These are phyloP conservation scores for Penicillium mononematosum DNA, from an alignment of 495 filamentous ascomycete genomes.

Conservation along the genomic window DNA sequence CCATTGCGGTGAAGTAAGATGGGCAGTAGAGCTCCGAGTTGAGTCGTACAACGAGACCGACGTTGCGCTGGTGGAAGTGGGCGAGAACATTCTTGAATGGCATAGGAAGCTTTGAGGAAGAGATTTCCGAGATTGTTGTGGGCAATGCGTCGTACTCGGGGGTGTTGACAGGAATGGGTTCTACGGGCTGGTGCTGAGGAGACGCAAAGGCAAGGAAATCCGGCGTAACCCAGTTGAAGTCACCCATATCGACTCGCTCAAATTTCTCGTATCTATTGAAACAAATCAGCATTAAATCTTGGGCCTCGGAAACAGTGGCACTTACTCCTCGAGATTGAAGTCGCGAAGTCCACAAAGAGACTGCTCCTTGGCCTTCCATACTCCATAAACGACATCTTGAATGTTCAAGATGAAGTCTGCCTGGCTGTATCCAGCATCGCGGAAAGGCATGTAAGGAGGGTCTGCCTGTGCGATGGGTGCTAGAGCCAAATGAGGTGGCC, in stretches of 20 bases:
- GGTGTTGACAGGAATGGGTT: slow-evolving; percentile 65
- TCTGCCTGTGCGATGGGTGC: slow-evolving; percentile 95
- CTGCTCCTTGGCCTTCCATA: slow-evolving; percentile 98
- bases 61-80: slow-evolving; percentile 81
- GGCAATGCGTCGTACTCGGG: slow-evolving; percentile 72
- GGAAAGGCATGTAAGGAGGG: slow-evolving; percentile 96
- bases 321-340: slow-evolving; percentile 90
- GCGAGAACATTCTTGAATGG: slow-evolving; percentile 93
- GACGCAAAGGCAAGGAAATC: slow-evolving; percentile 96
- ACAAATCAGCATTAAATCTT: slow-evolving; percentile 21
- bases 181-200: slow-evolving; percentile 75
- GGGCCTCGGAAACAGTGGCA: slow-evolving; percentile 5
- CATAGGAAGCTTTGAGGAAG: slow-evolving; percentile 60
- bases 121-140: slow-evolving; percentile 63
- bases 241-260: slow-evolving; percentile 94
- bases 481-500: slow-evolving; percentile 97
- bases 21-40: slow-evolving; percentile 96
- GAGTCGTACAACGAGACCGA: slow-evolving; percentile 90
- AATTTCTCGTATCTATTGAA: slow-evolving; percentile 76
- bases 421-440: slow-evolving; percentile 97
- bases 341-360: slow-evolving; percentile 80
- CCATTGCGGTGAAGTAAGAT: slow-evolving; percentile 90
- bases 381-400: slow-evolving; percentile 96
- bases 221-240: slow-evolving; percentile 99
- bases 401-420: slow-evolving; percentile 93